Percentiles rank a stretch among this genome's conserved stretches.
Conservation (phyloP, 164 flowering plant species). For the Saururus chinensis region DNA sequence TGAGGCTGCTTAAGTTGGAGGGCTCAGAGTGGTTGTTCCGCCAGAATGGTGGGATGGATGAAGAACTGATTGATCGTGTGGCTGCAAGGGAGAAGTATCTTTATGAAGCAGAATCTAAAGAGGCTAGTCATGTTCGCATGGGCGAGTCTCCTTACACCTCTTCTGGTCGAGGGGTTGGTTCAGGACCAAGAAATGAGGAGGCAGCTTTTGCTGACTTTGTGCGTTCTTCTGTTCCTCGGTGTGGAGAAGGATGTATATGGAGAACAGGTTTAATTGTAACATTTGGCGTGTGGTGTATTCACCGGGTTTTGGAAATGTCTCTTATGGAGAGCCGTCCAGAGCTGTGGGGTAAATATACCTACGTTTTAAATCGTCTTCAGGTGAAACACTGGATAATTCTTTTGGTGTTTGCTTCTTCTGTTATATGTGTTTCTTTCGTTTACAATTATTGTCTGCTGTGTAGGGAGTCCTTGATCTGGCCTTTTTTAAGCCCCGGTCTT, state of each 20-base stretch:
- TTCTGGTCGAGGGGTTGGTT: slow-evolving; percentile 28
- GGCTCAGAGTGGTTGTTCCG: slow-evolving; percentile 92
- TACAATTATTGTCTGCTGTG: slow-evolving; percentile 7
- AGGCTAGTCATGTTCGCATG: slow-evolving; percentile 19
- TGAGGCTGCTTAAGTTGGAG: slow-evolving; percentile 72
- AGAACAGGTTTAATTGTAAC: slow-evolving; percentile 57
- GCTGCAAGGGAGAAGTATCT: slow-evolving; percentile 74
- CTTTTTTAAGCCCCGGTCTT: slow-evolving; percentile 66
- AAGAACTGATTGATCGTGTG: slow-evolving; percentile 78
- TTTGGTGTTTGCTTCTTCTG: neutral
- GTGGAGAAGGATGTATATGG: slow-evolving; percentile 92
- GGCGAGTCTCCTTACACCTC: slow-evolving; percentile 30
- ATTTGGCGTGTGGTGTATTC: slow-evolving; percentile 98
- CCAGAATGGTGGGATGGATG: slow-evolving; percentile 80
- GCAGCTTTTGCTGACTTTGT: slow-evolving; percentile 15
- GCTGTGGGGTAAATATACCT: slow-evolving; percentile 97
- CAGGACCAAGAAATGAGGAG: slow-evolving; percentile 43
- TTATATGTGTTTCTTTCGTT: neutral
- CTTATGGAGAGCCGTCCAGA: slow-evolving; percentile 99
- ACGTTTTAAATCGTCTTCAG: slow-evolving; percentile 95
- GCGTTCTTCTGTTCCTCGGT: slow-evolving; percentile 52
- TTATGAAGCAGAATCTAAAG: slow-evolving; percentile 57
- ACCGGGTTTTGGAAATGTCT: slow-evolving; percentile 74
- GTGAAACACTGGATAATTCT: slow-evolving; percentile 26
- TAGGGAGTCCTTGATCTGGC: slow-evolving; percentile 89